A percentile compares a stretch with the other conserved stretches of the same genome.
phyloP scores from a whole-genome alignment of 1,139 yeast species.

The Yamadazyma spencermartinsiae region DNA sequence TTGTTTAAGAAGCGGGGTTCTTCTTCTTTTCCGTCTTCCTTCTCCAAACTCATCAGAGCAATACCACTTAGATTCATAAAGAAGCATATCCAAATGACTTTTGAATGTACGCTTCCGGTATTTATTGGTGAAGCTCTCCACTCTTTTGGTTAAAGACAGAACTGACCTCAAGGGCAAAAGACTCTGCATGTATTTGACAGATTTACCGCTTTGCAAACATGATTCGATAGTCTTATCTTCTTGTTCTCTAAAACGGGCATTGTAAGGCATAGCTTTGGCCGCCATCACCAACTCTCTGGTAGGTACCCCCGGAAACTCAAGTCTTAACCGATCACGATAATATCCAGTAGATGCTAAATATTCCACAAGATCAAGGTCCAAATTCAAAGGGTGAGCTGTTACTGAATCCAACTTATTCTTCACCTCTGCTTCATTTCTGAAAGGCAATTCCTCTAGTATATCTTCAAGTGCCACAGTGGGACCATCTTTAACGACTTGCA shows the following conservation, averaged over 20 bases:
- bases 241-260: conserved; percentile 3
- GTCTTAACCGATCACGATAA: conserved; percentile 11
- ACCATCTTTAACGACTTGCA: conserved; percentile 7
- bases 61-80: conserved; percentile 42
- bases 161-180: conserved; percentile 15
- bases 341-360: conserved; percentile 8
- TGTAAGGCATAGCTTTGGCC: neutral
- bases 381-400: neutral
- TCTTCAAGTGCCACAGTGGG: conserved; percentile 6
- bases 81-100: conserved; percentile 29
- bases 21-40: conserved; percentile 15
- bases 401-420: neutral
- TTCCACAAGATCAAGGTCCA: conserved; percentile 13
- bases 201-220: conserved; percentile 8
- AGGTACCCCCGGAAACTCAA: conserved; percentile 17
- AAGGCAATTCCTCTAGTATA: conserved; percentile 14
- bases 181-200: conserved; percentile 13
- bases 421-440: conserved; percentile 10
- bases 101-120: conserved; percentile 29
- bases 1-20: conserved; percentile 12
- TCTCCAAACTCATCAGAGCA: conserved; percentile 21
- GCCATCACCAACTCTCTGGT: conserved; percentile 14
- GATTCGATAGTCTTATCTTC: conserved; percentile 11
- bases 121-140: conserved; percentile 23
- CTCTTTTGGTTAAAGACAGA: conserved; percentile 17